Percentiles rank a stretch among this genome's conserved stretches.
These are phyloP conservation scores for Fusarium marasasianum DNA, from an alignment of 2,329 filamentous ascomycete genomes.

Conservation along the genomic window DNA sequence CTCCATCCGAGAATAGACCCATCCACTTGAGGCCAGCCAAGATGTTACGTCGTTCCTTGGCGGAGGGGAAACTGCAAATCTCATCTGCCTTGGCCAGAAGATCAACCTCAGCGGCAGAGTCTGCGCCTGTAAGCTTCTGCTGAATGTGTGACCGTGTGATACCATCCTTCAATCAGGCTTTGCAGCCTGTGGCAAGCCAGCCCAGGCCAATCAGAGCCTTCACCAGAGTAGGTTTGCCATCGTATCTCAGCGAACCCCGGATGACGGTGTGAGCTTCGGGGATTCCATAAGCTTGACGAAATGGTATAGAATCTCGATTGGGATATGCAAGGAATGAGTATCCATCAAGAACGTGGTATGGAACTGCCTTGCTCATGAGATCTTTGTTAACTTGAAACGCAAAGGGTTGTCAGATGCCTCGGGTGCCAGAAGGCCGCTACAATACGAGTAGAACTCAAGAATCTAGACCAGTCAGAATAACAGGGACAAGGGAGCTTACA, in stretches of 20 bases:
- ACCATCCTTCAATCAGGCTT: neutral
- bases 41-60: neutral
- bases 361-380: neutral
- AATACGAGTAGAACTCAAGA: neutral
- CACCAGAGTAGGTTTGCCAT: fast-evolving
- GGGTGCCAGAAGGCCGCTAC: neutral
- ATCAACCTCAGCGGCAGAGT: neutral
- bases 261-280: neutral
- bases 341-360: neutral
- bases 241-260: neutral
- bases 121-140: neutral
- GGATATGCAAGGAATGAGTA: neutral
- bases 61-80: neutral
- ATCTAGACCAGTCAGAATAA: neutral
- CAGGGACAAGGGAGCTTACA: fast-evolving
- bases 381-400: neutral
- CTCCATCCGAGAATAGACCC: neutral
- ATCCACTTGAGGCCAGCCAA: neutral
- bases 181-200: neutral
- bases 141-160: neutral
- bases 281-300: neutral
- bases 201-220: neutral
- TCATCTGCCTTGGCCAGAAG: neutral
- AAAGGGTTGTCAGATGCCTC: neutral
- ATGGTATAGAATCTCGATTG: neutral